Evolutionary conservation across 1,139 yeast species (phyloP), one percentile per base, ranked within the genome.

Genomic region (Hyphopichia wangnamkhiaoensis): DNA sequence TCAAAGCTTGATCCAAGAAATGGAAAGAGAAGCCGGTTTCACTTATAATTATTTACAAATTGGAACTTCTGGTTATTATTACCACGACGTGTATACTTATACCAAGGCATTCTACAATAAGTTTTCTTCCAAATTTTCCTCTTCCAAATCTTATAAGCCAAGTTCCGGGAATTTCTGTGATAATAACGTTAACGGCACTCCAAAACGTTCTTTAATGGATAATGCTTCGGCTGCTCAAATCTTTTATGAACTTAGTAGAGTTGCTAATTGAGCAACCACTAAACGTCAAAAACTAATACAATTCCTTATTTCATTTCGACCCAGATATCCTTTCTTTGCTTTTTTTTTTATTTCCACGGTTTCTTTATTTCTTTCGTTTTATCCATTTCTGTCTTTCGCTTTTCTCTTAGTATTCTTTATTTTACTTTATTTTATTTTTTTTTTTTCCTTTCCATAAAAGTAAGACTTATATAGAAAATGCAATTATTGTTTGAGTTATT

Each of bases 181-280:
- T 18, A 37, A 38, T 8, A 28, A 46, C 32, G 26, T 40, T 16
- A 29, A 41, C 18, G 47, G 46, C 10, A 41, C 42, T n/a, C 33
- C 42, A 12, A 39, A 39, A 33, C 32, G 29, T 27, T 38, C 48
- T 4, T 47, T 53, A 34, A 49, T 53, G 48, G 44, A 47, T 28
- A 42, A 47, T 18, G 45, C 53, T 8, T 45, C 54, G 3, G 53
- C 47, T 9, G 43, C 49, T 10, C 48, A 48, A 34, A 43, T 50
- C 4, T 52, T 48, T 37, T 44, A 43, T 32, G 44, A 47, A 17
- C 31, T 43, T 13, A 29, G 39, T 4, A 42, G 53, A 39, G 29
- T 33, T 17, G 9, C 33, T 18, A n/a, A n/a, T n/a, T n/a, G n/a
- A n/a, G n/a, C n/a, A n/a, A n/a, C n/a, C n/a, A n/a, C n/a, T n/a